These are phyloP conservation scores for Kingdonia uniflora DNA, from an alignment of 164 flowering plant genomes.

Conservation along the genomic window DNA sequence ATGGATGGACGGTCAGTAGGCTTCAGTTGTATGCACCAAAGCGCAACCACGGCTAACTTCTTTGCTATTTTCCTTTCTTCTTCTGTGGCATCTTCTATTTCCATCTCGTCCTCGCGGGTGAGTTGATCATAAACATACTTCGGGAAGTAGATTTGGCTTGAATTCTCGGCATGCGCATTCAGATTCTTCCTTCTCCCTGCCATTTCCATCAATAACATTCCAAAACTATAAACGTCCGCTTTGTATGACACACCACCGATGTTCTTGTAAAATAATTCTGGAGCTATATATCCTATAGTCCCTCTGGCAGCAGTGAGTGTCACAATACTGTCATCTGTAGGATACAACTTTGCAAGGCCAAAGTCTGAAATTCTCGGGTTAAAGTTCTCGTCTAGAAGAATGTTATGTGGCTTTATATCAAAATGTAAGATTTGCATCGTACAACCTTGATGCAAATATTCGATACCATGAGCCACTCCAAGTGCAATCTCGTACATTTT, in stretches of 20 bases:
- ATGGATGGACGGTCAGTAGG: conserved; percentile 7
- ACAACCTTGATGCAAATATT: conserved; percentile 6
- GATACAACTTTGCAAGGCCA: conserved; percentile 8
- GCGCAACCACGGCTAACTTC: conserved; percentile 3
- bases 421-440: conserved; percentile 4
- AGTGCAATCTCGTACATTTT: conserved; percentile 1
- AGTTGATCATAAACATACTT: conserved; percentile 5
- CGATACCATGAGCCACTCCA: conserved; percentile 4
- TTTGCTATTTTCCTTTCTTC: not conserved
- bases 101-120: not conserved
- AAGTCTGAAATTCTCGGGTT: conserved; percentile 11
- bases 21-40: conserved; percentile 10
- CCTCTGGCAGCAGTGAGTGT: conserved; percentile 5
- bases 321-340: conserved; percentile 1
- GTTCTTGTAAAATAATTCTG: conserved; percentile 7
- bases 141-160: conserved; percentile 7
- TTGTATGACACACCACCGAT: conserved; percentile 7
- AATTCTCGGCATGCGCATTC: not conserved
- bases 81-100: not conserved
- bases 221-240: conserved; percentile 9
- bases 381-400: conserved; percentile 6
- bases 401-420: conserved; percentile 11
- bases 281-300: conserved; percentile 9
- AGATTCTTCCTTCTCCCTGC: conserved; percentile 7
- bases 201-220: conserved; percentile 13